Base-by-base conservation (phyloP, 2,329 filamentous ascomycete genomes). In the Aspergillus brunneoviolaceus region DNA sequence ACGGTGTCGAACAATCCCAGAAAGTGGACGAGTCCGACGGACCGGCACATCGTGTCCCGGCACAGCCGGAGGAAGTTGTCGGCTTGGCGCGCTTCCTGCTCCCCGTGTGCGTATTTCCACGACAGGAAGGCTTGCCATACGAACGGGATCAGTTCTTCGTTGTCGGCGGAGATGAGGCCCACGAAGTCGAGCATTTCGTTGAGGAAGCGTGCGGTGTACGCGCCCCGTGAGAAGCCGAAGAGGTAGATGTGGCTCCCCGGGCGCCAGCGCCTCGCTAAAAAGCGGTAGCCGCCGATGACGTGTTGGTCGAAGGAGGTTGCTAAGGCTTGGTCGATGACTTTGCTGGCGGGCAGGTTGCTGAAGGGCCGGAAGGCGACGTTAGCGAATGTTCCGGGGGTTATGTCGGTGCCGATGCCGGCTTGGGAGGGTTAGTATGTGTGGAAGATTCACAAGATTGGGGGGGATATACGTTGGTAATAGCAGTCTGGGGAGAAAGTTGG, bases 1-100 rank as follows among this genome's bases (percentile, higher is more conserved):
- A 71, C 68, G 0, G 67, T 67, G 48, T 71, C 69, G 23, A 70
- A 71, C 16, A 71, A 54, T 1, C 69, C 69, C 3, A 71, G 59
- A 51, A 70, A 71, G 16, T 68, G 57, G 10, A 69, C 61, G 2
- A 57, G 58, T 0, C 52, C 61, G 4, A 64, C 57, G 1, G 62
- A 60, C 3, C 66, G 67, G 23, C 67, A 66, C 53, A 68, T 61
- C 5, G 61, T 65, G 48, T 65, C 63, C 14, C 63, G 63, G 19
- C 56, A 35, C 1, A 63, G 29, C 1, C 51, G 50, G 23, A 67
- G 54, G n/a, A 35, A 51, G 4, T 52, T 45, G 23, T 60, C 48
- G 2, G 62, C 60, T 3, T 57, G 23, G 2, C 60, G 21, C 1
- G 57, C 35, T 7, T 63, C 52, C 14, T 35, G 19, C 21, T 58